Evolutionary conservation across 2,329 filamentous ascomycete genomes (phyloP).

Genomic region (Aspergillus flavus): DNA sequence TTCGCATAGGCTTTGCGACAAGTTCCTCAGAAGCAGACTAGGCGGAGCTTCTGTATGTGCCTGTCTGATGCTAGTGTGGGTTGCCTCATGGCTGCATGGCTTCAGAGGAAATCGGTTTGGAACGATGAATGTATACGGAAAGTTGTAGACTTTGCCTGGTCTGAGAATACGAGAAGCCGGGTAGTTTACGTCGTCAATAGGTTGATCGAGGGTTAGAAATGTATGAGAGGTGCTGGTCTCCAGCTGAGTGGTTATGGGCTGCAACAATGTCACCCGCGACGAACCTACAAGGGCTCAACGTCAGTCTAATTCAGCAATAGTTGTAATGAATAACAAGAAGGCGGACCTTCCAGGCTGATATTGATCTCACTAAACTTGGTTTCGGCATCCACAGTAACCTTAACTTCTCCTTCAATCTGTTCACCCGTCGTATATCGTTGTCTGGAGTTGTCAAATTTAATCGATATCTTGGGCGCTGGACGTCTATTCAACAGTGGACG

Average conservation of each 20-base stretch:
- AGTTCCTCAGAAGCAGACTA: neutral
- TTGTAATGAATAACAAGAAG: no score
- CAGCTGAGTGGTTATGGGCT: neutral
- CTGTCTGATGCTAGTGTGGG: neutral
- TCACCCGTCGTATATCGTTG: neutral
- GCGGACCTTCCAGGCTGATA: neutral
- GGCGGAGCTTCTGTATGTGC: neutral
- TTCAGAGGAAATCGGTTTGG: neutral
- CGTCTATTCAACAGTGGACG: no score
- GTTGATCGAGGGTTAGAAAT: neutral
- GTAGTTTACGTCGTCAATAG: neutral
- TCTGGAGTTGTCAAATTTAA: neutral
- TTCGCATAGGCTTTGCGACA: neutral
- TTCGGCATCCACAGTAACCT: neutral
- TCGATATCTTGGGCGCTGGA: neutral
- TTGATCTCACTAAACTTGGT: neutral
- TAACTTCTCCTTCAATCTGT: neutral
- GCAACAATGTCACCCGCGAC: neutral
- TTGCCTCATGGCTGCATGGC: neutral
- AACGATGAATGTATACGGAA: neutral
- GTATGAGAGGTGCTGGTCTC: neutral
- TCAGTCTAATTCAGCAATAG: neutral
- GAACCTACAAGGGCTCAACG: neutral
- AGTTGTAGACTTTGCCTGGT: neutral
- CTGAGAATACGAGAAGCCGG: neutral